These are phyloP conservation scores for Cladosporium oxysporum DNA, from an alignment of 2,329 filamentous ascomycete species.

Conservation along the genomic window DNA sequence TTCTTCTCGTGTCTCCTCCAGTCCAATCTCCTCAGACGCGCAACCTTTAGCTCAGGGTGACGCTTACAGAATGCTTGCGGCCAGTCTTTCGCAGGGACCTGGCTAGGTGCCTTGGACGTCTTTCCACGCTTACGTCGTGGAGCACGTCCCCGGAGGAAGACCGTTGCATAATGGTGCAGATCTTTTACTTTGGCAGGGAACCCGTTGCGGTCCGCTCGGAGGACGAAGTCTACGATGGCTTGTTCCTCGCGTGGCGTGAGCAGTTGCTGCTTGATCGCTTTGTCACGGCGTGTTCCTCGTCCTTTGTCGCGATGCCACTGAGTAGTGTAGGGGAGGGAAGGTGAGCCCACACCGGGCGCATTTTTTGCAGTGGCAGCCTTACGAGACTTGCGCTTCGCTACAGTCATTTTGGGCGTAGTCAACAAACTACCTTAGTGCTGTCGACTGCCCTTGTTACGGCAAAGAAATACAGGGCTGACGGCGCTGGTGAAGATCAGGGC, in stretches of 20 bases:
- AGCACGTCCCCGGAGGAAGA: slow-evolving; percentile 16
- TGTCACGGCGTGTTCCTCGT: slow-evolving; percentile 21
- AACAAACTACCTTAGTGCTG: neutral
- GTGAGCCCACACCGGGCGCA: neutral
- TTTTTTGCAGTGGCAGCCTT: neutral
- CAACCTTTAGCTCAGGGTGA: slow-evolving; percentile 31
- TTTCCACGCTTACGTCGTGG: slow-evolving; percentile 4
- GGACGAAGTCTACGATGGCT: slow-evolving; percentile 23
- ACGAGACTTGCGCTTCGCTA: neutral
- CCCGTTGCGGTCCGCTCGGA: slow-evolving; percentile 20
- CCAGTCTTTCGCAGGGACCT: slow-evolving; percentile 23
- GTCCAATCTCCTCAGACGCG: slow-evolving; percentile 29
- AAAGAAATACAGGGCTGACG: too few relatives aligned
- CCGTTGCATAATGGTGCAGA: slow-evolving; percentile 22
- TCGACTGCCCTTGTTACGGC: neutral
- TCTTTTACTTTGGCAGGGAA: slow-evolving; percentile 25
- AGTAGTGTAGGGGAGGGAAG: slow-evolving; percentile 23
- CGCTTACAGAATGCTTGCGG: slow-evolving; percentile 29
- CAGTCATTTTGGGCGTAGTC: neutral
- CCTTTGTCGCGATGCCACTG: slow-evolving; percentile 24
- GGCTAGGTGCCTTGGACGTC: slow-evolving; percentile 19
- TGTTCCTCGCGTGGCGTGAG: slow-evolving; percentile 24
- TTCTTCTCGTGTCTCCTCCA: slow-evolving; percentile 33
- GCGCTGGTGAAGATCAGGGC: too few relatives aligned
- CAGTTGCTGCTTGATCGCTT: slow-evolving; percentile 24